A percentile compares a stretch with the other conserved stretches of the same genome.
Conservation (phyloP, 495 filamentous ascomycete species). For the Penicillium roqueforti region DNA sequence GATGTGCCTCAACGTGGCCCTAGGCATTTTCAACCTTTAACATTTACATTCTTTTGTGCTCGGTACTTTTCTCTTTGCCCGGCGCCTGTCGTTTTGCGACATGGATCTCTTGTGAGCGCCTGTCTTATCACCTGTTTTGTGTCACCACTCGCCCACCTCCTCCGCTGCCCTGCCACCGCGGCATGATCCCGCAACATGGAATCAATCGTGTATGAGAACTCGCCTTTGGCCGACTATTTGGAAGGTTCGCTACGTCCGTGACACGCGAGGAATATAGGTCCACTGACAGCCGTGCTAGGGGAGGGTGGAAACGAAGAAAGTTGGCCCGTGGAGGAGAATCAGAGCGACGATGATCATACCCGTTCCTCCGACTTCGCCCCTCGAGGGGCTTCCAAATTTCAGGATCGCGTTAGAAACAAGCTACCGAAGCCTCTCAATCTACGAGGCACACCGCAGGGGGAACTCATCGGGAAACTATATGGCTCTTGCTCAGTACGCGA, state of each 20-base stretch:
- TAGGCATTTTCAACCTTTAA: constrained; percentile 1
- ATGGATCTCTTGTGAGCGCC: constrained; percentile 21
- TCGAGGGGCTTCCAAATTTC: constrained; percentile 62
- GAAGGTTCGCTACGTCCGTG: constrained; percentile 59
- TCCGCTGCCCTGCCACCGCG: constrained; percentile 17
- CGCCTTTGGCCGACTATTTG: constrained; percentile 88
- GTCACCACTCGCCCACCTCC: constrained; percentile 10
- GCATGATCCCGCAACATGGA: constrained; percentile 63
- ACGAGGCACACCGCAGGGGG: constrained; percentile 46
- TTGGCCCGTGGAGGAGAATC: constrained; percentile 44
- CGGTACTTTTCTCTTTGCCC: not conserved
- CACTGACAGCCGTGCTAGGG: constrained; percentile 34
- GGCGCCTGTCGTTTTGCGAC: constrained; percentile 11
- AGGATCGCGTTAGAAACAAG: constrained; percentile 61
- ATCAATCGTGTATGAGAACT: constrained; percentile 82
- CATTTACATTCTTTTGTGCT: constrained; percentile 2
- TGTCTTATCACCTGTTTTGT: constrained; percentile 7
- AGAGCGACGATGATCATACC: constrained; percentile 31
- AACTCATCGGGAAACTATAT: constrained; percentile 49
- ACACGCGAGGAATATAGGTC: constrained; percentile 2
- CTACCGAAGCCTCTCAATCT: constrained; percentile 59
- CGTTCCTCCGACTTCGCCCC: constrained; percentile 65
- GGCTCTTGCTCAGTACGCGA: constrained; percentile 58
- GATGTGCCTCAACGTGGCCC: constrained; percentile 25
- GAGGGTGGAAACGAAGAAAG: constrained; percentile 44